phyloP scores from a whole-genome alignment of 768 basidiomycete species.

The Leccinum imitatum region DNA sequence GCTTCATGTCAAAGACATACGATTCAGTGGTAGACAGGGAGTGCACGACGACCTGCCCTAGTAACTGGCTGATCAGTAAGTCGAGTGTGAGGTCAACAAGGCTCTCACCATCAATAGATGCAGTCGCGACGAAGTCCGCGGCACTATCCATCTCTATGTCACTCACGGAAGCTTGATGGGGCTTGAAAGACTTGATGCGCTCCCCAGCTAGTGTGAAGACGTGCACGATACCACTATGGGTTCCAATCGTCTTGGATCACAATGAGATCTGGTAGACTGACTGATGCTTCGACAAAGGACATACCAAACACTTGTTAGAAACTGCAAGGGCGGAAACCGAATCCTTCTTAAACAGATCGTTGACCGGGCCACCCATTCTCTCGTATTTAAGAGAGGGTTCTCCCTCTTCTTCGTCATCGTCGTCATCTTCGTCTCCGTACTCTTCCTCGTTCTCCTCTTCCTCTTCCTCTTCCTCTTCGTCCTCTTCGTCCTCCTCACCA shows the following conservation, averaged over 20 bases:
- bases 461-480: constrained; percentile 19
- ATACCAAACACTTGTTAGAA: constrained; percentile 70
- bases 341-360: constrained; percentile 84
- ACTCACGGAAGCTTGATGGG: constrained; percentile 83
- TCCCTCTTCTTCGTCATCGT: constrained; percentile 77
- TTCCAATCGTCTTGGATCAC: constrained; percentile 73
- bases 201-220: constrained; percentile 77
- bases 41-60: too few species aligned
- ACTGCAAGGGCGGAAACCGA: constrained; percentile 82
- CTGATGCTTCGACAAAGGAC: constrained; percentile 1
- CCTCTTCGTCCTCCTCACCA: constrained; percentile 10
- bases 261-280: not conserved
- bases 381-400: constrained; percentile 93
- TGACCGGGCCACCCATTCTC: constrained; percentile 67
- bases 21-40: too few species aligned
- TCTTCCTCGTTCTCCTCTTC: constrained; percentile 34
- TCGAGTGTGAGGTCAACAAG: constrained; percentile 41
- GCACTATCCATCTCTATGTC: constrained; percentile 84
- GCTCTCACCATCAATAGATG: constrained; percentile 85
- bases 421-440: constrained; percentile 50
- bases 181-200: constrained; percentile 86
- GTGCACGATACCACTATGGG: constrained; percentile 91
- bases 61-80: constrained; percentile 25
- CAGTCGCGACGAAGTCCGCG: constrained; percentile 87
- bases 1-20: constrained; percentile 18